Base-by-base conservation (phyloP, 2,329 filamentous ascomycete species). In the Fusarium beomiforme region DNA sequence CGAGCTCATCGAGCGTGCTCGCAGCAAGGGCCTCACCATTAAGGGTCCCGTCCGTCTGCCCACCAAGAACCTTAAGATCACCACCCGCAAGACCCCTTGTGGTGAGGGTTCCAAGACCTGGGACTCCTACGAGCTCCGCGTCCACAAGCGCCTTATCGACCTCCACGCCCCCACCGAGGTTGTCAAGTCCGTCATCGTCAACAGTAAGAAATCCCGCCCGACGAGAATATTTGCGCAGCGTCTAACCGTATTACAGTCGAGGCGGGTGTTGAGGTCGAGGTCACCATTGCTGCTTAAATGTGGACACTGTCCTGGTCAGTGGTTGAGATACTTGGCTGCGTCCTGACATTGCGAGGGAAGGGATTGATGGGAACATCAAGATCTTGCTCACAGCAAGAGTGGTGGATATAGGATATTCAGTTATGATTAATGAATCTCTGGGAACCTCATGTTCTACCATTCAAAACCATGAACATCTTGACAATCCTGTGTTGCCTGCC, bases 71-170 rank as follows among this genome's bases (percentile, higher is more conserved):
- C 90, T 98, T 81, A 94, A 96, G 90, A 91, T 97, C 89, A 94
- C 93, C 84, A 97, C 96, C 89, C 93, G 96, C 83, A 99, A 99
- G 93, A 98, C 96, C 76, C 96, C 96, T 84, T 96, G 93, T 87
- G 96, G 96, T 93, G 96, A 99, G 91, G 96, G 96, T 88, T 97
- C 93, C 86, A 99, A 99, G 94, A 99, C 96, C 83, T 99, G 96
- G 96, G 96, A 98, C 85, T 91, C 89, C 85, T 99, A 89, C 86
- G 95, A 99, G 92, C 97, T 99, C 94, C 92, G 95, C 88, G 97
- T 98, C 84, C 94, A 98, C 91, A 98, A 98, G 92, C 93, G 95
- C 79, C 89, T 98, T 82, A 98, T 98, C 83, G 95, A 97, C 86
- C 89, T 99, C 77, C 95, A 97, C 87, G 96, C 96, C 79, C 96